Conservation (phyloP, 441 rosid genomes). For the Corymbia citriodora region DNA sequence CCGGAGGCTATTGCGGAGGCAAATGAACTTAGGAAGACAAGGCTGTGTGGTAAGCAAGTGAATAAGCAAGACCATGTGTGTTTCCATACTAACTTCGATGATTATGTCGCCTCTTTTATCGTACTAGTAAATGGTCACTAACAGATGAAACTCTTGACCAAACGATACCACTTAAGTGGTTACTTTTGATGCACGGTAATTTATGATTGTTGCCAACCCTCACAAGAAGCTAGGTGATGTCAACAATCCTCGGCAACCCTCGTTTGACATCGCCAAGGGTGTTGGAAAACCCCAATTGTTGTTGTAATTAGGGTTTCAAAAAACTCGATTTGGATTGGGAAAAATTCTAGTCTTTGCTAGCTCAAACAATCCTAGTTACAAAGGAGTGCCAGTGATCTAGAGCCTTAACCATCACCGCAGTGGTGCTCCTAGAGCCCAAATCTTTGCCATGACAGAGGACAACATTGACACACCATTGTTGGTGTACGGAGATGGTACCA, state of each 20-base stretch:
- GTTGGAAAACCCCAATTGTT: not conserved
- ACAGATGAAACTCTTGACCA: not conserved
- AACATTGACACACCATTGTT: not conserved
- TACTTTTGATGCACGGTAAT: not conserved
- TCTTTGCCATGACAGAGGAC: not conserved
- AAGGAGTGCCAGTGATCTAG: not conserved
- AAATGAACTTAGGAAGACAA: not conserved
- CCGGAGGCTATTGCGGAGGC: not conserved
- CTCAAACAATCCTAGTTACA: not conserved
- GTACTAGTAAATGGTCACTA: not conserved
- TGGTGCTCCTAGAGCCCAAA: not conserved
- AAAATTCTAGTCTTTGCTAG: not conserved
- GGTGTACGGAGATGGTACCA: not conserved
- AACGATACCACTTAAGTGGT: not conserved
- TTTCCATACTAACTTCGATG: not conserved
- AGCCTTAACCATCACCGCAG: not conserved
- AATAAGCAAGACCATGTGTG: not conserved
- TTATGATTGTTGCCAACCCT: rapidly evolving
- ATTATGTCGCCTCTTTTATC: not conserved
- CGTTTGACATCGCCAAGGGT: not conserved
- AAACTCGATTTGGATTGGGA: rapidly evolving
- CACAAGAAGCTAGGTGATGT: rapidly evolving
- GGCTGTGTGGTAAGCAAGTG: not conserved
- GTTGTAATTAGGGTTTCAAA: not conserved
- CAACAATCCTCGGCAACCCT: not conserved